Base-by-base conservation (phyloP, 139 green algal species). In the Coccomyxa sp. region DNA sequence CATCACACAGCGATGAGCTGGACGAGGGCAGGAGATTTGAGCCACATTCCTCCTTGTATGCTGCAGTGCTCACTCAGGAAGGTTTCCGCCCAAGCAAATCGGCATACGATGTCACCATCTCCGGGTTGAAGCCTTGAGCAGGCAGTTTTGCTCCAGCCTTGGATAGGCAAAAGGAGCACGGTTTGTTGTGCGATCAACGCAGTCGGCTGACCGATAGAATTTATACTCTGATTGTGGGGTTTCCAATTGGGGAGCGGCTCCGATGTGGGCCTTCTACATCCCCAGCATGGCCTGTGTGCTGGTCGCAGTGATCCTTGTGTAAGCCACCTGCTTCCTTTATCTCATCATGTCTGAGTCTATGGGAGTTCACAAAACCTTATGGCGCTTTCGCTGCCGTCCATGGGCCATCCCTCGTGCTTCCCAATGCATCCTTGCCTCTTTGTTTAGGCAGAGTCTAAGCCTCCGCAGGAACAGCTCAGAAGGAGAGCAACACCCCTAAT, bases 231-330 rank as follows among this genome's bases (percentile, higher is more conserved):
- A 71, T 8, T 36, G 64, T 27, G 22, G 22, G 27, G 12, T 31
- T 33, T 10, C 22, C 33, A 31, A 31, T 10, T 22, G 18, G 8
- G 33, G 69, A 40, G 31, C 33, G 14, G 8, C 9, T 41, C 76
- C 39, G 2, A 88, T 88, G 84, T 88, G 84, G 84, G 41, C 39
- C 24, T 88, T 86, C 36, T 88, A 86, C 38, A 75, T 79, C 6
- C 55, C 75, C 0, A n/a, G 68, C 10, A 85, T 81, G 75, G 35
- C 86, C 70, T 39, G n/a, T 0, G 55, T 81, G 0, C 31, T 76
- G 12, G 54, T 70, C 31, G 73, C 79, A 10, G 80, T 82, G 31
- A 37, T 75, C 0, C 38, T 78, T 27, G 29, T 84, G 84, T 88
- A 69, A 80, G 84, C 70, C n/a, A n/a, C n/a, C n/a, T n/a, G n/a